Percentiles rank a stretch among this genome's conserved stretches.
Conservation (phyloP, 2,329 filamentous ascomycete species). For the Elsinoe australis region DNA sequence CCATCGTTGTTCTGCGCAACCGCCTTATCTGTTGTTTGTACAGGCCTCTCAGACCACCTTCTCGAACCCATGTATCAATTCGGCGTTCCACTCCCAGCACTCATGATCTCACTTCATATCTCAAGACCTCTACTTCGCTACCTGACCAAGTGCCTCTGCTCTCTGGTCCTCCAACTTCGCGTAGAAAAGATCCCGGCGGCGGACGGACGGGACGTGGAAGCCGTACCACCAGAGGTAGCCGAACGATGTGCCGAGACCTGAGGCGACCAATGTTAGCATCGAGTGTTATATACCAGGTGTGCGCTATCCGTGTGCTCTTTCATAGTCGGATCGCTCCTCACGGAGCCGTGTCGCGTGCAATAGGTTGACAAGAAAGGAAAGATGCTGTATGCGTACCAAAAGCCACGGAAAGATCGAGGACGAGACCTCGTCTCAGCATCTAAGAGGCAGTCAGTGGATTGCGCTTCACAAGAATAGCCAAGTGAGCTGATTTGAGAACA, state of each 20-base stretch:
- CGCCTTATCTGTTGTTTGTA: neutral
- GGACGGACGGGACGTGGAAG: conserved; percentile 58
- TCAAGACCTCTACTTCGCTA: too few relatives aligned
- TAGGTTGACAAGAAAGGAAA: conserved; percentile 22
- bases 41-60: neutral
- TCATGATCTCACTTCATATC: too few relatives aligned
- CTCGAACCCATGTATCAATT: neutral
- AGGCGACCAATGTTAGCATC: conserved; percentile 2
- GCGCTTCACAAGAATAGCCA: neutral
- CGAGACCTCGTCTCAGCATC: conserved; percentile 59
- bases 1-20: neutral
- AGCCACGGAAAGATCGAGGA: conserved; percentile 59
- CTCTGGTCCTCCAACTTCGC: conserved; percentile 56
- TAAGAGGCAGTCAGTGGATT: too few relatives aligned
- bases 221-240: conserved; percentile 65
- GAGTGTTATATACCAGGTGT: neutral
- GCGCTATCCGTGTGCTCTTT: too few relatives aligned
- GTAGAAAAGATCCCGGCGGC: conserved; percentile 57
- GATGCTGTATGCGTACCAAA: too few relatives aligned
- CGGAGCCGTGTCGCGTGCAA: too few relatives aligned
- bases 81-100: neutral
- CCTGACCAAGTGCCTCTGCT: conserved; percentile 40
- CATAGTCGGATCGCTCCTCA: too few relatives aligned
- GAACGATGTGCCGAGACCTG: conserved; percentile 54
- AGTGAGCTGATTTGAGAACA: neutral